Conservation (phyloP, 2,329 filamentous ascomycete species). For the Mycosphaerella sp. region DNA sequence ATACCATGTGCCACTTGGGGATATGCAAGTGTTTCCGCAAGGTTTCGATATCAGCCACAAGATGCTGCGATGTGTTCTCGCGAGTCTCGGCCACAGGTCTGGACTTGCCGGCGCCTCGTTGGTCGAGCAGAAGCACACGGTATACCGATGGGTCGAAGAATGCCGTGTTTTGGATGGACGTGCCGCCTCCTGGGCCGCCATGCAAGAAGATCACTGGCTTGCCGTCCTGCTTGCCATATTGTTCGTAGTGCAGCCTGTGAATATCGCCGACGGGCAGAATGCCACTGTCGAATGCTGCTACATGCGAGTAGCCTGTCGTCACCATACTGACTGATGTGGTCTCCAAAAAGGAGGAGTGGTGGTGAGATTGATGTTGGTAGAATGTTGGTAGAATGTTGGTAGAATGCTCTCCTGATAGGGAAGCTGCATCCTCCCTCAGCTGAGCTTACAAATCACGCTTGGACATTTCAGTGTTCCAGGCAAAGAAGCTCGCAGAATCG, state of each 20-base stretch:
- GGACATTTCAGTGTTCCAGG: too few relatives aligned
- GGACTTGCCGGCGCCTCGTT: constrained; percentile 38
- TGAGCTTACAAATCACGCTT: too few relatives aligned
- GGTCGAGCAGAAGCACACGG: constrained; percentile 38
- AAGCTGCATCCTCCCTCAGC: too few relatives aligned
- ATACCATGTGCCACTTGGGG: constrained; percentile 18
- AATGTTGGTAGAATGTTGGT: too few relatives aligned
- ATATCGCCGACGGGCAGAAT: constrained; percentile 45
- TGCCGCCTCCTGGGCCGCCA: constrained; percentile 18
- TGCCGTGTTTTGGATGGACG: constrained; percentile 8
- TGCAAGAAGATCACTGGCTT: constrained; percentile 19
- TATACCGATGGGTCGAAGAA: constrained; percentile 33
- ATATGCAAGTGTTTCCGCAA: constrained; percentile 14
- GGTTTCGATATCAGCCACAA: constrained; percentile 16
- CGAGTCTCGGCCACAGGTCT: constrained; percentile 13
- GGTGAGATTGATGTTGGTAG: too few relatives aligned
- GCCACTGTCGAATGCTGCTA: constrained; percentile 67
- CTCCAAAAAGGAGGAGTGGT: constrained; percentile 15
- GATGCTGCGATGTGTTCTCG: constrained; percentile 17
- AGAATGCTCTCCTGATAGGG: too few relatives aligned
- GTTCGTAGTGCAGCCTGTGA: constrained; percentile 17
- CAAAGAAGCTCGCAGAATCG: too few relatives aligned
- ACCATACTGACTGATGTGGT: background rate
- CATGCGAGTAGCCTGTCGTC: background rate
- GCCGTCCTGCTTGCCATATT: constrained; percentile 15